Evolutionary conservation across 495 filamentous ascomycete species (phyloP).

Genomic region (Astrothelium macrocarpum): DNA sequence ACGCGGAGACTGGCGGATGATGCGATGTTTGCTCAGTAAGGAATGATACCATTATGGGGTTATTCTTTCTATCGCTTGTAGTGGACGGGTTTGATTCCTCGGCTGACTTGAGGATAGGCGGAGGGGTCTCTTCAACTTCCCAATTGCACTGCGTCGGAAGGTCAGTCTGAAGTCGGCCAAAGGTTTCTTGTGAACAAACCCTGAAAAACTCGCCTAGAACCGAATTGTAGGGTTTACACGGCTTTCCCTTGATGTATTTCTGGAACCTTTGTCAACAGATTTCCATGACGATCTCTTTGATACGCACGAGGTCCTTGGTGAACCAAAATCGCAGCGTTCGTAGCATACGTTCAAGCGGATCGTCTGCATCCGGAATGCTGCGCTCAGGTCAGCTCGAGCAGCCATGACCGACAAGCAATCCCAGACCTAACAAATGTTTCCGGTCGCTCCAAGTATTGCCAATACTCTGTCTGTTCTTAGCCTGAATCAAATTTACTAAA

Average conservation of each 20-base stretch:
- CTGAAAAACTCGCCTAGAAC: constrained; percentile 96
- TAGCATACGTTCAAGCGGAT: constrained; percentile 83
- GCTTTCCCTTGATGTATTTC: constrained; percentile 98
- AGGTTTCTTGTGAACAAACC: constrained; percentile 40
- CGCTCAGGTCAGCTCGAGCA: constrained; percentile 29
- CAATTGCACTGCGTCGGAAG: constrained; percentile 64
- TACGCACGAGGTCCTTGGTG: constrained; percentile 76
- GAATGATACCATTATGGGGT: constrained; percentile 70
- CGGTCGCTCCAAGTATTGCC: constrained; percentile 93
- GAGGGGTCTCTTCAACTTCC: constrained; percentile 65
- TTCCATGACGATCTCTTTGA: background rate
- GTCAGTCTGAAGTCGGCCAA: constrained; percentile 10
- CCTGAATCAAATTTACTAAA: background rate
- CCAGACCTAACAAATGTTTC: constrained; percentile 77
- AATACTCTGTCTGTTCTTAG: constrained; percentile 59
- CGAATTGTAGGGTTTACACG: constrained; percentile 98
- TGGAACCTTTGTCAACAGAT: constrained; percentile 29
- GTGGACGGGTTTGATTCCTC: background rate
- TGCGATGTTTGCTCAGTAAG: constrained; percentile 98
- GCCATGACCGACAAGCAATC: constrained; percentile 5
- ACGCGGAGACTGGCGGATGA: constrained; percentile 94
- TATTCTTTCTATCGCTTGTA: constrained; percentile 33
- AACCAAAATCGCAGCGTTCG: constrained; percentile 95
- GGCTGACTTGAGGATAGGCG: constrained; percentile 23
- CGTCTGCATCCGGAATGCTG: constrained; percentile 90